phyloP scores from a whole-genome alignment of 306 rosid genomes.

The Trifolium repens region DNA sequence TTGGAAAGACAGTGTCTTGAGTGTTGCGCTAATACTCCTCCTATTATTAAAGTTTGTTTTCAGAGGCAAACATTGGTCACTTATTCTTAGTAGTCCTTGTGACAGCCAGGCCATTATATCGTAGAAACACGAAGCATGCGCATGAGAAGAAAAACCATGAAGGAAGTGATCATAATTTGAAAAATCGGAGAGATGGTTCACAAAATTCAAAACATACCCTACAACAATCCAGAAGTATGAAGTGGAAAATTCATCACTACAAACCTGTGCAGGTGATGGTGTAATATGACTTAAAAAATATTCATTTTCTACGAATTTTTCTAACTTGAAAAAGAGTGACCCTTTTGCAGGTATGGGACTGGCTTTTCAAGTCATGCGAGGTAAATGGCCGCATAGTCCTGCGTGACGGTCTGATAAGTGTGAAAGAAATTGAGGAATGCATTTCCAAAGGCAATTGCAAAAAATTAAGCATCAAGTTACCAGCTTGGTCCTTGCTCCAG shows the following conservation, averaged over 20 bases:
- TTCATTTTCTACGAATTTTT: not conserved
- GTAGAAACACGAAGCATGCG: slow-evolving; percentile 44
- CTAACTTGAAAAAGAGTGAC: not conserved
- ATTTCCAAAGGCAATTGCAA: slow-evolving; percentile 63
- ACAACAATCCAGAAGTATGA: slow-evolving; percentile 60
- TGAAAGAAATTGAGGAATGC: slow-evolving; percentile 68
- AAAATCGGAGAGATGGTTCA: slow-evolving; percentile 44
- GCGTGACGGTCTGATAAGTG: slow-evolving; percentile 57
- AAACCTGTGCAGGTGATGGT: slow-evolving; percentile 59
- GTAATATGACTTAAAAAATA: not conserved
- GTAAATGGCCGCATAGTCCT: slow-evolving; percentile 68
- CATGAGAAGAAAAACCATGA: slow-evolving; percentile 32
- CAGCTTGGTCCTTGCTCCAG: slow-evolving; percentile 80
- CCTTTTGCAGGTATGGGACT: slow-evolving; percentile 72
- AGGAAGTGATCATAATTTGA: slow-evolving; percentile 32
- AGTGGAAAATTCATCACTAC: slow-evolving; percentile 62
- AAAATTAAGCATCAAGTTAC: slow-evolving; percentile 63
- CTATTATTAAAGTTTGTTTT: slow-evolving; percentile 4
- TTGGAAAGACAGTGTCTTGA: not conserved
- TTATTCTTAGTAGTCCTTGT: slow-evolving; percentile 46
- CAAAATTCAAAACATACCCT: slow-evolving; percentile 44
- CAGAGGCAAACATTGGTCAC: not conserved
- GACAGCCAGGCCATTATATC: slow-evolving; percentile 83
- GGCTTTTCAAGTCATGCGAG: slow-evolving; percentile 80
- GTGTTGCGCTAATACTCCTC: not conserved